These are phyloP conservation scores for Rhodomyrtus tomentosa DNA, from an alignment of 345 rosid genomes.

Conservation along the genomic window DNA sequence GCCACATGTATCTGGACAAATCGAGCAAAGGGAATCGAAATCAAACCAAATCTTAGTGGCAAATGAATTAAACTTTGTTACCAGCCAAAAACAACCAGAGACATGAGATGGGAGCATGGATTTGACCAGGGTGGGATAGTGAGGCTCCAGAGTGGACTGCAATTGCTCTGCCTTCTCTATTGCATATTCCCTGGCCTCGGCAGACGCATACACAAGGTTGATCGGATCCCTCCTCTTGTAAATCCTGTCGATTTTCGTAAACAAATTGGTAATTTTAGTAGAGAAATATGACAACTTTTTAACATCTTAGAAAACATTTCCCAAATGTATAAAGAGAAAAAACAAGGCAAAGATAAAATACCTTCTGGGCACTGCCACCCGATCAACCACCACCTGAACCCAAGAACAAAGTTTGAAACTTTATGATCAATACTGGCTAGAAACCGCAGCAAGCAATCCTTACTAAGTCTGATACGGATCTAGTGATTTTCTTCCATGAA, in stretches of 20 bases:
- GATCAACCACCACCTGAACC: slow-evolving; percentile 26
- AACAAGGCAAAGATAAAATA: background rate
- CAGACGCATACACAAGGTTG: slow-evolving; percentile 47
- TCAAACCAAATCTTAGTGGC: background rate
- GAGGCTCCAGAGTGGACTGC: slow-evolving; percentile 29
- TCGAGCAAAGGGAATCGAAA: background rate
- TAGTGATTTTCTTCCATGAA: background rate
- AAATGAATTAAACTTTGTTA: slow-evolving; percentile 2
- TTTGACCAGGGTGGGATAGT: slow-evolving; percentile 44
- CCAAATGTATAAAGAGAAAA: background rate
- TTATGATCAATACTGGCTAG: background rate
- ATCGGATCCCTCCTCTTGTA: slow-evolving; percentile 31
- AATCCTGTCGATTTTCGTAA: slow-evolving; percentile 6
- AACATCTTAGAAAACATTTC: background rate
- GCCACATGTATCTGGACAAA: background rate
- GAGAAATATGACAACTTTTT: background rate
- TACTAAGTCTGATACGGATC: background rate
- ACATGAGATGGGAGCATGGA: slow-evolving; percentile 89
- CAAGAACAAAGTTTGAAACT: background rate
- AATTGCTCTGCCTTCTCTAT: slow-evolving; percentile 50
- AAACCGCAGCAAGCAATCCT: background rate
- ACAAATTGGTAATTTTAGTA: background rate
- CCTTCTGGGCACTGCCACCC: slow-evolving; percentile 34
- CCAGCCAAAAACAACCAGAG: slow-evolving; percentile 94
- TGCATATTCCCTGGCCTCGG: slow-evolving; percentile 44